Evolutionary conservation across 768 basidiomycete species (phyloP).

Genomic region (Rickenella mellea): DNA sequence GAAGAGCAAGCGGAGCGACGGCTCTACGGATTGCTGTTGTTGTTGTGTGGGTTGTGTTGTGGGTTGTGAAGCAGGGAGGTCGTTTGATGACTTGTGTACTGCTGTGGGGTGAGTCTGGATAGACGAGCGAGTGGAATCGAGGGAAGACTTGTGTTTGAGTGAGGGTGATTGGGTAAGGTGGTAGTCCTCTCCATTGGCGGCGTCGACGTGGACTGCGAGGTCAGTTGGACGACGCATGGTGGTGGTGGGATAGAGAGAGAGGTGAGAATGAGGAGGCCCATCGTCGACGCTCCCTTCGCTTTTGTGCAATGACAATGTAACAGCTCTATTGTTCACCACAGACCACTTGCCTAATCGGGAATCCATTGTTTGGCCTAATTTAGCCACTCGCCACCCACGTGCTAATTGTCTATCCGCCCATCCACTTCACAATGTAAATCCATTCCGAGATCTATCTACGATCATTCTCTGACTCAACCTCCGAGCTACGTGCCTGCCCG

Average conservation of each 20-base stretch:
- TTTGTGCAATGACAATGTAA: no score
- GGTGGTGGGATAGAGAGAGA: conserved; percentile 1
- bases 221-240: conserved; percentile 14
- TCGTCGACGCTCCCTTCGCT: no score
- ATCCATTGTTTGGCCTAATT: no score
- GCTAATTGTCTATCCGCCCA: no score
- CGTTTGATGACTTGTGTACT: conserved; percentile 10
- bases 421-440: no score
- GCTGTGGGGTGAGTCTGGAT: conserved; percentile 3
- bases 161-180: conserved; percentile 3
- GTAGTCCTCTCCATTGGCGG: conserved; percentile 5
- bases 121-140: conserved; percentile 11
- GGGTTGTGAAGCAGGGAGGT: conserved; percentile 20
- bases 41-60: conserved; percentile 12
- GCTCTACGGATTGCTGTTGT: conserved; percentile 25
- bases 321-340: no score
- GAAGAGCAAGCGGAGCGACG: conserved; percentile 59
- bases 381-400: no score
- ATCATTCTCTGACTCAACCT: no score
- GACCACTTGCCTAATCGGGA: no score
- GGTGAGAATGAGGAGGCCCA: conserved; percentile 3
- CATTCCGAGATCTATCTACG: no score
- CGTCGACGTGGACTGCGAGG: conserved; percentile 12
- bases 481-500: no score
- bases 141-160: neutral